Evolutionary conservation across 2,329 filamentous ascomycete genomes (phyloP), one percentile per base, ranked within the genome.

Genomic region (Aspergillus clavatus): DNA sequence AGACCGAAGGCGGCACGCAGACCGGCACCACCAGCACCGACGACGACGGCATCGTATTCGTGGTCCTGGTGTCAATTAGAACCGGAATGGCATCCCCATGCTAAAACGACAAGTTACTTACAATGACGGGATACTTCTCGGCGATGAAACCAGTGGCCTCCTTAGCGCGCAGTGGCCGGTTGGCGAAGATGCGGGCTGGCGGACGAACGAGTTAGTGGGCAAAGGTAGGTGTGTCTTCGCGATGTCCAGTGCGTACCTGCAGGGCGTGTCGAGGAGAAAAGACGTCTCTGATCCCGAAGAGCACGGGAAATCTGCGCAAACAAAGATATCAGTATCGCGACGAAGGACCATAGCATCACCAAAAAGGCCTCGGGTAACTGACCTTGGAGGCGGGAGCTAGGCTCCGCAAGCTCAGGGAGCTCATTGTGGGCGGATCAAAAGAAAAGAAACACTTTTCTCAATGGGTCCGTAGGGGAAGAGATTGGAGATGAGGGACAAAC

Each of bases 41-140:
- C 89, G 50, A 98, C 93, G 60, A 98, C 79, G 52, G 91, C 91
- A 86, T 97, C 93, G 74, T 96, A 97, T 74, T 97, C 89, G 74
- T 98, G 93, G 71, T 97, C 93, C 83, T 89, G 64, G 22, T 51
- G 46, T 38, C 24, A 45, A 56, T 60, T 50, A 58, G 55, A 58
- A 40, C 38, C 37, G 40, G 35, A 4, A 4, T 21, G 2, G 22
- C 44, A 26, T 24, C 19, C 21, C 18, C 16, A 19, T 23, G 10
- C 37, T 38, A 29, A n/a, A 10, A 16, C 31, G 31, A 35, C 18
- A 33, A 45, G 8, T 42, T 28, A 78, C 85, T 72, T 81, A 88
- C 86, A 70, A 98, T 90, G 61, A 98, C 87, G 40, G 89, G 87
- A 72, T 98, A 97, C 73, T 95, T 93, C 71, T 79, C 84, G 71